phyloP scores from a whole-genome alignment of 768 basidiomycete genomes.

The Paxillus involutus region DNA sequence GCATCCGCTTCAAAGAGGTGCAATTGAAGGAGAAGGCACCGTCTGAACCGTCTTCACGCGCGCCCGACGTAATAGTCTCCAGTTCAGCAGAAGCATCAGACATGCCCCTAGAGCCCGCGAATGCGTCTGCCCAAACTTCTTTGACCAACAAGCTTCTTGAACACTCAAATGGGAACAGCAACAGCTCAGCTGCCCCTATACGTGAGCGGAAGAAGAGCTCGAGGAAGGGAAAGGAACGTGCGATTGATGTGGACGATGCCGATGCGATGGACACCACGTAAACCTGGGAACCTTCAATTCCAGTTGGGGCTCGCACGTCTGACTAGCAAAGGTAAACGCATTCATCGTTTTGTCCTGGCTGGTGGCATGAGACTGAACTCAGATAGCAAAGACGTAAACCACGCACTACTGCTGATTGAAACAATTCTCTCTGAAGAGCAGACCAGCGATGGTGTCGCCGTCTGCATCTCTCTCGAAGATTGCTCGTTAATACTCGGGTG shows the following conservation, averaged over 20 bases:
- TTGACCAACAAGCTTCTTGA: neutral
- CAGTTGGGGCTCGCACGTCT: neutral
- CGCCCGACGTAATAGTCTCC: neutral
- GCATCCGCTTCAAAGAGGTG: constrained; percentile 74
- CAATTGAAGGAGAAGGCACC: constrained; percentile 48
- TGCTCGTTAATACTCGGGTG: too few relatives aligned
- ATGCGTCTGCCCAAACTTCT: neutral
- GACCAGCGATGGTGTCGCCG: too few relatives aligned
- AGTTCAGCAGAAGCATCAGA: constrained; percentile 14
- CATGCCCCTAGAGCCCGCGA: constrained; percentile 16
- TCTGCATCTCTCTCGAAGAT: too few relatives aligned
- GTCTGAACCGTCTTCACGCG: constrained; percentile 6
- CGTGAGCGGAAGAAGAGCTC: constrained; percentile 18
- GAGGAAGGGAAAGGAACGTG: constrained; percentile 28
- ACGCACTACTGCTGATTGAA: too few relatives aligned
- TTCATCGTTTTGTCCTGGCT: too few relatives aligned
- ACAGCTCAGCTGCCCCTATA: neutral
- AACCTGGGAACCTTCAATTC: neutral
- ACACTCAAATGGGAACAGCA: neutral
- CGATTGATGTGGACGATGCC: constrained; percentile 17
- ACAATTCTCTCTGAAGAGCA: too few relatives aligned
- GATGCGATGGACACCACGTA: constrained; percentile 19
- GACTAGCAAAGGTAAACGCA: too few relatives aligned
- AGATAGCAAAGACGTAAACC: too few relatives aligned
- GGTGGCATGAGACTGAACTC: too few relatives aligned